phyloP scores from a whole-genome alignment of 768 basidiomycete genomes.

The Multifurca ochricompacta region DNA sequence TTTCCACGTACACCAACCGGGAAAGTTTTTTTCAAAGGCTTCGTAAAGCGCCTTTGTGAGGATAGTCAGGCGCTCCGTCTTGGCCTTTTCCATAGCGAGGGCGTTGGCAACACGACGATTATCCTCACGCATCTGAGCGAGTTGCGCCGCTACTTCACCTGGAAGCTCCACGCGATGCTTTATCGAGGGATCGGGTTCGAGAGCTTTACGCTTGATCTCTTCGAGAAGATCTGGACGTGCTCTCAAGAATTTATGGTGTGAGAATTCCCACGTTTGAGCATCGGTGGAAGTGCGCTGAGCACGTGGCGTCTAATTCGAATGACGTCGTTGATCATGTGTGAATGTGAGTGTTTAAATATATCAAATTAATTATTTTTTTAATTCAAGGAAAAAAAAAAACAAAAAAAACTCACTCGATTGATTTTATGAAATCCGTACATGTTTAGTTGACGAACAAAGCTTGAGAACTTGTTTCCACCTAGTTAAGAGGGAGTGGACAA shows the following conservation, averaged over 20 bases:
- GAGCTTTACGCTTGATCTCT: constrained; percentile 79
- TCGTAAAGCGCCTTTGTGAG: constrained; percentile 60
- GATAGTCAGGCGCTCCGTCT: constrained; percentile 52
- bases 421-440: constrained; percentile 98
- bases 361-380: too few relatives aligned
- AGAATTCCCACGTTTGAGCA: constrained; percentile 85
- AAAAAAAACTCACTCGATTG: constrained; percentile 52
- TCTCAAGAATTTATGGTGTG: constrained; percentile 78
- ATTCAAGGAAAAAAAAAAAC: too few relatives aligned
- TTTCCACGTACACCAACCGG: constrained; percentile 40
- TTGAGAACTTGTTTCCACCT: constrained; percentile 93
- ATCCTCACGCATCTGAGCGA: constrained; percentile 65
- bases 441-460: constrained; percentile 91
- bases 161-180: constrained; percentile 74
- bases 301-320: constrained; percentile 54
- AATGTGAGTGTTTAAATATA: constrained; percentile 11
- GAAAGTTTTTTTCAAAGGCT: constrained; percentile 46
- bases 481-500: too few relatives aligned
- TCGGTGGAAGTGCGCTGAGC: constrained; percentile 75
- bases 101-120: constrained; percentile 51
- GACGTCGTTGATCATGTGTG: constrained; percentile 2
- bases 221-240: constrained; percentile 75
- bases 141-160: constrained; percentile 64
- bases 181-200: constrained; percentile 68
- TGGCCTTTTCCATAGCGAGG: constrained; percentile 47